Conservation (phyloP, 2,329 filamentous ascomycete genomes). For the Fusarium chaquense region DNA sequence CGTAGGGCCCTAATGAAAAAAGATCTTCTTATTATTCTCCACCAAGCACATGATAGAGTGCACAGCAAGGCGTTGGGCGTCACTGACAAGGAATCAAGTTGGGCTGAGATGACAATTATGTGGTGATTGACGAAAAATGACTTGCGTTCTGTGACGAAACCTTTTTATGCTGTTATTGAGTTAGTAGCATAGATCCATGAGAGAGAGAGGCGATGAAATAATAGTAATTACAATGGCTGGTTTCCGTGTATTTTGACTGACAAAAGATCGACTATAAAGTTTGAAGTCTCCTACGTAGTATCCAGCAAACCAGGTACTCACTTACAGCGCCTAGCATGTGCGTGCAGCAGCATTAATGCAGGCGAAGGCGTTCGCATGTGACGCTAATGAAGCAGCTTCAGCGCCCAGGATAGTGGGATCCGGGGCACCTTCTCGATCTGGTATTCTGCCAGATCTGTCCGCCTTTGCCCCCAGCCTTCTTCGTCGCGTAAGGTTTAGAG, state of each 20-base stretch:
- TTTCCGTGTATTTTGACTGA: background rate
- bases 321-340: background rate
- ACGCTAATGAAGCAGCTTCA: slow-evolving; percentile 35
- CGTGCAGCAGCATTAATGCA: slow-evolving; percentile 33
- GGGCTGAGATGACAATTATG: slow-evolving; percentile 24
- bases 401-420: slow-evolving; percentile 23
- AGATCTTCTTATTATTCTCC: slow-evolving; percentile 13
- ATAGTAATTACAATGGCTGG: slow-evolving; percentile 28
- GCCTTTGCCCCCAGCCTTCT: slow-evolving; percentile 47
- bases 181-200: slow-evolving; percentile 12
- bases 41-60: slow-evolving; percentile 34
- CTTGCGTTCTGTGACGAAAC: slow-evolving; percentile 11
- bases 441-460: slow-evolving; percentile 48
- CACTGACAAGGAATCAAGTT: slow-evolving; percentile 34
- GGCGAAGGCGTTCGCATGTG: slow-evolving; percentile 40
- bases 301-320: background rate
- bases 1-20: slow-evolving; percentile 24
- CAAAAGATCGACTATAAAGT: background rate
- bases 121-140: slow-evolving; percentile 30
- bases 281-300: background rate
- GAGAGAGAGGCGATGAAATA: slow-evolving; percentile 13
- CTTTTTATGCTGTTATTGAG: background rate
- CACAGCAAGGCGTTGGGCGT: slow-evolving; percentile 44
- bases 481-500: slow-evolving; percentile 40
- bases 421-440: slow-evolving; percentile 43